Conservation (phyloP, 2,329 filamentous ascomycete species). For the Ceratocystis colombiana region DNA sequence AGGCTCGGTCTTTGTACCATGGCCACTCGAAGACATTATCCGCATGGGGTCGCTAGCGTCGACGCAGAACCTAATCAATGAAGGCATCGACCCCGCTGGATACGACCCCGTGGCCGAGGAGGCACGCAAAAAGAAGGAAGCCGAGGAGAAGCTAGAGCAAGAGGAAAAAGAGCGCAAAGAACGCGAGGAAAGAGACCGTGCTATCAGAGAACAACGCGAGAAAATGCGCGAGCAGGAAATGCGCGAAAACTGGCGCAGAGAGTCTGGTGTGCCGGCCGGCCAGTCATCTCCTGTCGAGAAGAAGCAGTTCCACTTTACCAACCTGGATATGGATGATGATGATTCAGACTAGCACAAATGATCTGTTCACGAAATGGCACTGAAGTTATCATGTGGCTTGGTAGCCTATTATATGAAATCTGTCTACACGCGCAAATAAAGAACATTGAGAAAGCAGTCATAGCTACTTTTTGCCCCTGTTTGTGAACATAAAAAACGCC, state of each 20-base stretch:
- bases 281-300: conserved; percentile 33
- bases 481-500: background rate
- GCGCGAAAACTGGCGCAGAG: conserved; percentile 35
- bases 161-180: conserved; percentile 41
- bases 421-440: background rate
- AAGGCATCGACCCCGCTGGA: conserved; percentile 50
- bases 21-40: conserved; percentile 63
- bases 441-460: background rate
- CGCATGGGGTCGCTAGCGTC: conserved; percentile 56
- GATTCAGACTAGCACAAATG: conserved; percentile 28
- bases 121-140: conserved; percentile 42
- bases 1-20: conserved; percentile 59
- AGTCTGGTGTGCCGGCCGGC: conserved; percentile 31
- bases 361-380: background rate
- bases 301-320: conserved; percentile 49
- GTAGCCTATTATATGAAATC: background rate
- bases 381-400: background rate
- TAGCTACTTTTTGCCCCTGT: background rate
- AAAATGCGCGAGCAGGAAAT: conserved; percentile 36
- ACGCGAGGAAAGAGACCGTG: conserved; percentile 39
- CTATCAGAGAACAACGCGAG: conserved; percentile 35
- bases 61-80: conserved; percentile 51
- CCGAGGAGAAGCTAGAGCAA: conserved; percentile 40
- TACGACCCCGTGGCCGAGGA: conserved; percentile 50
- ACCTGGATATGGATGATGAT: conserved; percentile 44